Percentiles rank a stretch among this genome's conserved stretches.
phyloP scores from a whole-genome alignment of 192 early-diverging fungal genomes.

The Lunasporangiospora selenospora region DNA sequence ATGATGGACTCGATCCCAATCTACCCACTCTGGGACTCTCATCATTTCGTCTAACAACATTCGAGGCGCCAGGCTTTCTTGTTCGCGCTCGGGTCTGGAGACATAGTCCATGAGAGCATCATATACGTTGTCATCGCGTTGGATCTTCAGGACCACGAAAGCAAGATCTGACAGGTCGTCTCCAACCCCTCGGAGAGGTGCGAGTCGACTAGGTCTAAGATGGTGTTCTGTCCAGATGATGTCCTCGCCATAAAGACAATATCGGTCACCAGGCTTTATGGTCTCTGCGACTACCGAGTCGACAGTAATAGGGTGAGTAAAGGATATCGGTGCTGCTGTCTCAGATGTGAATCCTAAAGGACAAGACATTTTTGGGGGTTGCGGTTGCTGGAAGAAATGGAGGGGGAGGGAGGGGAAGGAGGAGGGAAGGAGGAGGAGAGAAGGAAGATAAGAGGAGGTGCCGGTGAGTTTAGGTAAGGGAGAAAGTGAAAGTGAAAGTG shows the following conservation, averaged over 20 bases:
- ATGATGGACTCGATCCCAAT: constrained; percentile 23
- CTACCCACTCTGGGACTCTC: constrained; percentile 41
- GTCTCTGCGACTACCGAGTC: constrained; percentile 4
- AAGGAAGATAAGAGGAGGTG: too few species aligned
- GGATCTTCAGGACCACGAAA: constrained; percentile 8
- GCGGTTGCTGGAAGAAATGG: too few species aligned
- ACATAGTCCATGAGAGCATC: constrained; percentile 8
- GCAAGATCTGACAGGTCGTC: constrained; percentile 25
- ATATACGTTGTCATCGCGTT: constrained; percentile 9
- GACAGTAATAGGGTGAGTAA: too few species aligned
- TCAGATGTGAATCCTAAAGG: too few species aligned
- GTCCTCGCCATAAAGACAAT: constrained; percentile 10
- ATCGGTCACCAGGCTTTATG: constrained; percentile 6
- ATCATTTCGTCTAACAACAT: constrained; percentile 24
- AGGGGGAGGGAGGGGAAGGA: too few species aligned
- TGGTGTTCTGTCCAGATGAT: constrained; percentile 33
- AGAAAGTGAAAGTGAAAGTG: too few species aligned
- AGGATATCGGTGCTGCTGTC: constrained; percentile 1
- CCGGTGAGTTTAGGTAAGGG: too few species aligned
- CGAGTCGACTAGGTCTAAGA: constrained; percentile 17
- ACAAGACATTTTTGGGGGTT: too few species aligned
- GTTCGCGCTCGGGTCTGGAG: neutral
- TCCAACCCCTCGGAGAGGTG: constrained; percentile 8
- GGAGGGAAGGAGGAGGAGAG: too few species aligned
- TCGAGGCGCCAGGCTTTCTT: constrained; percentile 20